phyloP scores from a whole-genome alignment of 75 land plant species.

The Larix kaempferi region DNA sequence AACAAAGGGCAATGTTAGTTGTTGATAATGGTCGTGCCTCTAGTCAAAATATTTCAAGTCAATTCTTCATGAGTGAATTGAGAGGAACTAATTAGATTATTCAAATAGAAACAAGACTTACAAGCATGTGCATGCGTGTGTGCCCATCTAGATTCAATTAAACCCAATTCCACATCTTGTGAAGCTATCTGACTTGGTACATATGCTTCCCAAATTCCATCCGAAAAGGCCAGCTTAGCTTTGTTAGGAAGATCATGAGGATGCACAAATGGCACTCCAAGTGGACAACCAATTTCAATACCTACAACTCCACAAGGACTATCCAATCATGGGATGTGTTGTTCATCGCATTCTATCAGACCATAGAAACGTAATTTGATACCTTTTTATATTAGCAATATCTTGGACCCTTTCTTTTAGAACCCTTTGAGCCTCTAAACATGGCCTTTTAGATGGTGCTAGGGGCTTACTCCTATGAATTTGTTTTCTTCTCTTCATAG shows the following conservation, averaged over 20 bases:
- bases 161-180: slow-evolving; percentile 75
- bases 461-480: slow-evolving; percentile 69
- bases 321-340: slow-evolving; percentile 57
- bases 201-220: too few species aligned
- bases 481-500: slow-evolving; percentile 58
- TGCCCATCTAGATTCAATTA: slow-evolving; percentile 51
- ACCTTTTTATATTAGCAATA: slow-evolving; percentile 93
- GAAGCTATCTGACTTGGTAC: slow-evolving; percentile 90
- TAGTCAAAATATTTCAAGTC: too few species aligned
- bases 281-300: slow-evolving; percentile 88
- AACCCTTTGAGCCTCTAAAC: slow-evolving; percentile 95
- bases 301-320: slow-evolving; percentile 76
- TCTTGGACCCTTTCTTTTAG: slow-evolving; percentile 94
- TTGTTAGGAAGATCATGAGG: slow-evolving; percentile 97
- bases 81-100: too few species aligned
- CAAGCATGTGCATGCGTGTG: slow-evolving; percentile 34
- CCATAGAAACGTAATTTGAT: slow-evolving; percentile 84
- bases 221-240: slow-evolving; percentile 84
- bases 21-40: too few species aligned
- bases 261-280: slow-evolving; percentile 93
- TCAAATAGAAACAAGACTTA: too few species aligned
- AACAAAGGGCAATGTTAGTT: too few species aligned
- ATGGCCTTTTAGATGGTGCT: slow-evolving; percentile 87
- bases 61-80: too few species aligned
- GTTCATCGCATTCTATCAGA: slow-evolving; percentile 83